These are phyloP conservation scores for Evernia prunastri DNA, from an alignment of 495 filamentous ascomycete genomes.

Conservation along the genomic window DNA sequence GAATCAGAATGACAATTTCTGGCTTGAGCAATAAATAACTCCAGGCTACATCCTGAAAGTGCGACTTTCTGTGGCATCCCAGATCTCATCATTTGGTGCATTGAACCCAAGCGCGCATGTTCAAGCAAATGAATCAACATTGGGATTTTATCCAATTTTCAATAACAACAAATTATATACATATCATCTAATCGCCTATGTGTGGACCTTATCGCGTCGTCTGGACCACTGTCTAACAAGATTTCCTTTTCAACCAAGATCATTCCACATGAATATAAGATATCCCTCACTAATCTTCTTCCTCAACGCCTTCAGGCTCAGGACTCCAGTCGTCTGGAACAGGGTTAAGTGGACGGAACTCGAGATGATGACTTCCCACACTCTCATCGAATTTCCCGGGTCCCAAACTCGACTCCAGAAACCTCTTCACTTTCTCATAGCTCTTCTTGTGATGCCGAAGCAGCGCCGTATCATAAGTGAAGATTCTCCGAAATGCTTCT, in stretches of 20 bases:
- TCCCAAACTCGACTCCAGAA: not conserved
- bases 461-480: not conserved
- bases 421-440: not conserved
- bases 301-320: not conserved
- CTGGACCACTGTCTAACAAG: too few relatives aligned
- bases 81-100: too few relatives aligned
- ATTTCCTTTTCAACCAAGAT: not conserved
- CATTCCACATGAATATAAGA: not conserved
- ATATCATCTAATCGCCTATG: too few relatives aligned
- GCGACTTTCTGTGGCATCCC: too few relatives aligned
- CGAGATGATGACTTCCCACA: not conserved
- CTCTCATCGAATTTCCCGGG: not conserved
- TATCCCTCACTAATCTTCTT: not conserved
- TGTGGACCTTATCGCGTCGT: too few relatives aligned
- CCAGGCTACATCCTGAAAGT: too few relatives aligned
- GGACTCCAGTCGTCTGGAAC: not conserved
- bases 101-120: too few relatives aligned
- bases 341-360: not conserved
- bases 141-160: too few relatives aligned
- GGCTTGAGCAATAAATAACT: too few relatives aligned
- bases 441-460: not conserved
- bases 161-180: too few relatives aligned
- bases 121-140: too few relatives aligned
- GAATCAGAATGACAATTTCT: too few relatives aligned
- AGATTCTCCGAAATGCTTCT: not conserved